phyloP scores from a whole-genome alignment of 2,329 filamentous ascomycete genomes.

The Emergomyces orientalis region DNA sequence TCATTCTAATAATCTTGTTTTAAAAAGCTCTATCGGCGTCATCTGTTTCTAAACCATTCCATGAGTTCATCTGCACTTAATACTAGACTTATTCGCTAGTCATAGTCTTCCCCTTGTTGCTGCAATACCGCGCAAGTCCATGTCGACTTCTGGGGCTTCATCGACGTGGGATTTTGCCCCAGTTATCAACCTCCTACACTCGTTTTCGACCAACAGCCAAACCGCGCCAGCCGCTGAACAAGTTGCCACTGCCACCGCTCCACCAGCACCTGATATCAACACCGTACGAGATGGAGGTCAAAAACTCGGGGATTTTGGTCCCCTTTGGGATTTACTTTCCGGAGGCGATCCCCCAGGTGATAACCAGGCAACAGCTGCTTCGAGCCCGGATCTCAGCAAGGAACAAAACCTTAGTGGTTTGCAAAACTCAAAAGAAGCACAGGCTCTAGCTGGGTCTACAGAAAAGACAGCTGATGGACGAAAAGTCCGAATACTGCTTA shows the following conservation, averaged over 20 bases:
- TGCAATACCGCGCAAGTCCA: constrained; percentile 9
- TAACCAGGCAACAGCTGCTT: neutral
- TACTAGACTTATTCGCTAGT: neutral
- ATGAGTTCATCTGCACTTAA: neutral
- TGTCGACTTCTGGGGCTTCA: constrained; percentile 22
- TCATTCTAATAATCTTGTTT: neutral
- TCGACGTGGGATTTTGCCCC: constrained; percentile 39
- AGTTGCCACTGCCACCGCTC: neutral
- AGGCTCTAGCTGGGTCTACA: neutral
- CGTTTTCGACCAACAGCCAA: constrained; percentile 22
- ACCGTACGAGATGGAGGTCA: constrained; percentile 10
- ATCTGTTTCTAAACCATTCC: neutral
- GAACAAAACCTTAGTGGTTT: neutral
- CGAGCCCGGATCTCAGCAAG: neutral
- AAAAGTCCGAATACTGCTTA: neutral
- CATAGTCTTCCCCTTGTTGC: neutral
- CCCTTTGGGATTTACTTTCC: constrained; percentile 34
- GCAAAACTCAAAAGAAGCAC: neutral
- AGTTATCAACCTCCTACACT: constrained; percentile 37
- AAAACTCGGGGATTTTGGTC: constrained; percentile 37
- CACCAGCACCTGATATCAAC: constrained; percentile 11
- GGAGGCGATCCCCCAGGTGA: constrained; percentile 15
- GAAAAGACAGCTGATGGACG: neutral
- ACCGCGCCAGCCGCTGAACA: constrained; percentile 8
- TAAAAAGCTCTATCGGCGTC: neutral